Base-by-base conservation (phyloP, 148 eudicot species). In the Chenopodium album region DNA sequence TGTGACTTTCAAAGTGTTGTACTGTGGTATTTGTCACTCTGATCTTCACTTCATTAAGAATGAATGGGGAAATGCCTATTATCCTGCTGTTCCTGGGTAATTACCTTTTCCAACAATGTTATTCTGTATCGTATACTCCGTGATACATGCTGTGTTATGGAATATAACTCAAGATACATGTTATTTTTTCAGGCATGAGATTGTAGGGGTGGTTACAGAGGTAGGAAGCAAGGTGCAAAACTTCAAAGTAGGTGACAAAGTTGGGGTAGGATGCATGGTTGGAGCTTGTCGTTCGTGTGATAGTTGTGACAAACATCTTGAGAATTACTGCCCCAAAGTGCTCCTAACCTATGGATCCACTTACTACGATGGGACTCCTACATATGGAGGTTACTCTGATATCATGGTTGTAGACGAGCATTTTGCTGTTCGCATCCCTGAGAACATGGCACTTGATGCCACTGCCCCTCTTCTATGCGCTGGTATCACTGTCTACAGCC, bases 401-500 rank as follows among this genome's bases (percentile, higher is more conserved):
- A 83, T 65, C 82, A 80, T 83, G 52, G 90, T 89, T 63, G 88
- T 88, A 66, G 75, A 89, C 50, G 71, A 78, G 54, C 67, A 85
- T 66, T 82, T 59, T 60, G 82, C 67, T 48, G 64, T 82, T 46
- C 67, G 62, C 7, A 86, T 89, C n/a, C 92, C 92, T 2, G 81
- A 84, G 1, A 76, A 59, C 62, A 70, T 78, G 80, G 85, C 92
- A 6, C 32, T 83, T 37, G 84, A 85, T 46, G 28, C 79, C 29
- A 85, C 92, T 23, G 92, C 92, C 16, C 92, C 92, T 63, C 80
- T 89, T 23, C 69, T 89, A 7, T 88, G 92, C 71, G 92, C 90
- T 48, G 91, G 91, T 34, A 84, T 89, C 71, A 85, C 88, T 0
- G 90, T 89, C 28, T 89, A 85, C 67, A 82, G 88, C 47, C 91